phyloP scores from a whole-genome alignment of 345 rosid species.

The Salix dunnii region DNA sequence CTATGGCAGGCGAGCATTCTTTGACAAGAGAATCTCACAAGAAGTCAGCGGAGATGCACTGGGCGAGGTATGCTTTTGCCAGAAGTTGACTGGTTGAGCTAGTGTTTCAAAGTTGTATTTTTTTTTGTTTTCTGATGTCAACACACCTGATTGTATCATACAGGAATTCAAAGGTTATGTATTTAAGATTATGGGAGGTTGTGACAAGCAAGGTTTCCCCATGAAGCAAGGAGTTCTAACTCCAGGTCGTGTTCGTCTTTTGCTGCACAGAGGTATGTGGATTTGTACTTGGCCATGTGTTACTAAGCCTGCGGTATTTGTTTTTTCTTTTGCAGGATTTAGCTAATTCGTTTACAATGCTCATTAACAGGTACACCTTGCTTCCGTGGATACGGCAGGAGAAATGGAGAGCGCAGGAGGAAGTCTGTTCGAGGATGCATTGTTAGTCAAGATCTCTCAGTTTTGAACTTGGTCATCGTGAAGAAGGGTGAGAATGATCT shows the following conservation, averaged over 20 bases:
- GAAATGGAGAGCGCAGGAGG: constrained; percentile 73
- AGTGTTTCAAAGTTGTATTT: background rate
- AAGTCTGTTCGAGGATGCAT: constrained; percentile 93
- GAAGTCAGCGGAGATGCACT: constrained; percentile 79
- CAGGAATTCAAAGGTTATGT: constrained; percentile 89
- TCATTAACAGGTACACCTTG: constrained; percentile 60
- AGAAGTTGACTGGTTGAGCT: background rate
- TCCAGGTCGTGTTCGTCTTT: constrained; percentile 87
- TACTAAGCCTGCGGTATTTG: background rate
- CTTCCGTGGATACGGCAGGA: constrained; percentile 76
- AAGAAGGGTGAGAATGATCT: constrained; percentile 80
- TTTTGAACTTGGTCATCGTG: constrained; percentile 73
- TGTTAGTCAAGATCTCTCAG: constrained; percentile 77
- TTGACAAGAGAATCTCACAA: constrained; percentile 72
- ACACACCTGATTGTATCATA: background rate
- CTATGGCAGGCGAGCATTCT: constrained; percentile 51
- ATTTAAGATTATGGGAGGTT: constrained; percentile 90
- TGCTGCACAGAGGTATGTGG: constrained; percentile 62
- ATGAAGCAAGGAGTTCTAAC: constrained; percentile 94
- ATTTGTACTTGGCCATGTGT: background rate
- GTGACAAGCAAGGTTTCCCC: constrained; percentile 93
- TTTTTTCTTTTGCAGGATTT: background rate
- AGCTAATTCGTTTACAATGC: background rate
- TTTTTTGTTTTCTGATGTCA: background rate
- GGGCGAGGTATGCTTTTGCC: constrained; percentile 45